Base-by-base conservation (phyloP, 164 flowering plant species). In the Chimonanthus salicifolius region DNA sequence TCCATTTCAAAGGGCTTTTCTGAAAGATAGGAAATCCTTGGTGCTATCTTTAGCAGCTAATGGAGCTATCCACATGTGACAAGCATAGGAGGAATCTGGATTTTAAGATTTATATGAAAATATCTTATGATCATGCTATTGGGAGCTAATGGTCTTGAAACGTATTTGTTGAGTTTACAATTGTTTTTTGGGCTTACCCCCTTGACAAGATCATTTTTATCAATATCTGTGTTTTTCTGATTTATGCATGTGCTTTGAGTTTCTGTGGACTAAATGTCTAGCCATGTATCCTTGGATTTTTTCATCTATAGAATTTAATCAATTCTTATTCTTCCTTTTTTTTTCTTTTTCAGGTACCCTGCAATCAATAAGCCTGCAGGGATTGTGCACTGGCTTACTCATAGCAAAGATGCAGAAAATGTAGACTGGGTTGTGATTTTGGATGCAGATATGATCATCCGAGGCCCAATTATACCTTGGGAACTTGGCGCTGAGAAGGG, bases 331-430 rank as follows among this genome's bases (percentile, higher is more conserved):
- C 13, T 18, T 7, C 21, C 21, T 49, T 47, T n/a, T 69, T 20
- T 45, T 5, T 4, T 48, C 21, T 10, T 18, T 68, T 82, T 72
- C 78, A 95, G 99, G 99, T 95, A 95, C 76, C 98, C 99, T 71
- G 98, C 99, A 10, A 93, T 93, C 74, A 95, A 95, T 77, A 95
- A 95, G 82, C 99, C 99, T 9, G 99, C 94, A 21, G 99, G 97
- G 63, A 72, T 95, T 48, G 85, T 90, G 7, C 97, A 95, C 84
- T 95, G 99, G 98, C 97, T 95, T 60, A 83, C 87, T 76, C 87
- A 93, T 75, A 93, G 98, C 78, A 80, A 93, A 82, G 97, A 93
- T 11, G 99, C 97, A 45, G 75, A 90, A 18, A 89, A 93, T 81
- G 98, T 93, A 47, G 99, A 95, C 75, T 95, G 99, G 99, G 99